These are phyloP conservation scores for Chamaecyparis obtusa DNA, from an alignment of 75 land plant species.

Conservation along the genomic window DNA sequence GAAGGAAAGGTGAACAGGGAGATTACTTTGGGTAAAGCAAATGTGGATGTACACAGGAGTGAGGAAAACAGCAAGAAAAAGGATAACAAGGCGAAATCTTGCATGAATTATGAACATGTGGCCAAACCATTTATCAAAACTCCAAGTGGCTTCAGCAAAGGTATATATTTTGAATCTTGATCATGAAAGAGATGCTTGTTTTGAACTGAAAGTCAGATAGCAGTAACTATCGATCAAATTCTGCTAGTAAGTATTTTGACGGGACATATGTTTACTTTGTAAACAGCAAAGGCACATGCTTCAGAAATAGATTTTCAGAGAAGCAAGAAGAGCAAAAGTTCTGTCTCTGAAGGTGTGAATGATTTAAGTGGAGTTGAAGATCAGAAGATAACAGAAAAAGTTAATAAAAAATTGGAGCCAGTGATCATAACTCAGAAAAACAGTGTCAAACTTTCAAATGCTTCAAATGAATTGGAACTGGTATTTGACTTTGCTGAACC, in stretches of 20 bases:
- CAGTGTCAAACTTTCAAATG: not conserved
- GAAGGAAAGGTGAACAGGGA: constrained; percentile 1
- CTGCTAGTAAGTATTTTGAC: not conserved
- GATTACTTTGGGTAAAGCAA: not conserved
- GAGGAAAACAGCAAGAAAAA: not conserved
- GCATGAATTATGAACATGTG: not conserved
- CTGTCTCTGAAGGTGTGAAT: not conserved
- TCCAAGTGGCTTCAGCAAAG: not conserved
- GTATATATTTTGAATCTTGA: not conserved
- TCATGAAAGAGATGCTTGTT: not conserved
- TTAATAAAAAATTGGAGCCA: not conserved
- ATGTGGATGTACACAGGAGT: not conserved
- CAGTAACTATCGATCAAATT: not conserved
- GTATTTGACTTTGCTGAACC: not conserved
- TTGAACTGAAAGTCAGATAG: constrained; percentile 10
- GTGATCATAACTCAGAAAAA: not conserved
- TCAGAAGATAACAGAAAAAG: not conserved
- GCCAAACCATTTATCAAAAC: not conserved
- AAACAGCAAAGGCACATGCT: not conserved
- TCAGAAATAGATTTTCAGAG: not conserved
- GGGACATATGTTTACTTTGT: not conserved
- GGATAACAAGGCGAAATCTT: not conserved
- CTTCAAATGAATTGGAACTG: not conserved
- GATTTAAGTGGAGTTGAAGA: not conserved
- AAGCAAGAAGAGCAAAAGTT: not conserved